These are phyloP conservation scores for Trichoderma atroviride DNA, from an alignment of 2,329 filamentous ascomycete species.

Conservation along the genomic window DNA sequence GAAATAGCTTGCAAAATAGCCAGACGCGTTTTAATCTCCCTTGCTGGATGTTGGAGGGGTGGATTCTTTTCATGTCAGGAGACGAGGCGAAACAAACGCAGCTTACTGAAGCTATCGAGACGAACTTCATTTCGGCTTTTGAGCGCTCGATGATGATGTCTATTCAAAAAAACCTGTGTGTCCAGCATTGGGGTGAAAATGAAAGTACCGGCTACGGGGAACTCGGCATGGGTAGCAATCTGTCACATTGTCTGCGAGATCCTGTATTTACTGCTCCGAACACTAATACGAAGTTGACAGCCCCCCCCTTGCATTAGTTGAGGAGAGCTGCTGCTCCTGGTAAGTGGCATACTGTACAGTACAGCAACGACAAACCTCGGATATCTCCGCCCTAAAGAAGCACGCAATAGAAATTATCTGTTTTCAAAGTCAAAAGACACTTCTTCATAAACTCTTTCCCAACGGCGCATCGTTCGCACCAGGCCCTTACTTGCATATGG, in stretches of 20 bases:
- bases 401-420: not conserved
- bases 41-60: not conserved
- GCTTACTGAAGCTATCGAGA: constrained; percentile 4
- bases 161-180: not conserved
- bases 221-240: not conserved
- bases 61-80: constrained; percentile 1
- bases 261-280: constrained; percentile 4
- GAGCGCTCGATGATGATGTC: not conserved
- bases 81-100: constrained; percentile 15
- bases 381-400: not conserved
- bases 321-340: not conserved
- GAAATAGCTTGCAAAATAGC: not conserved
- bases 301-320: constrained; percentile 9
- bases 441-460: not conserved
- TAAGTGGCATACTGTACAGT: not conserved
- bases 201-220: not conserved
- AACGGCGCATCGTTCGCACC: not conserved
- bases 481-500: not conserved
- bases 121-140: constrained; percentile 14
- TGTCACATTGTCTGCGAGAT: not conserved
- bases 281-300: constrained; percentile 21
- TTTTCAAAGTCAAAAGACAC: not conserved
- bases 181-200: not conserved
- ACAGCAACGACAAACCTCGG: not conserved
- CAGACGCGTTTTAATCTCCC: constrained; percentile 9